Evolutionary conservation across 139 green algal genomes (phyloP), one percentile per base, ranked within the genome.

Genomic region (Tetraselmis striata): DNA sequence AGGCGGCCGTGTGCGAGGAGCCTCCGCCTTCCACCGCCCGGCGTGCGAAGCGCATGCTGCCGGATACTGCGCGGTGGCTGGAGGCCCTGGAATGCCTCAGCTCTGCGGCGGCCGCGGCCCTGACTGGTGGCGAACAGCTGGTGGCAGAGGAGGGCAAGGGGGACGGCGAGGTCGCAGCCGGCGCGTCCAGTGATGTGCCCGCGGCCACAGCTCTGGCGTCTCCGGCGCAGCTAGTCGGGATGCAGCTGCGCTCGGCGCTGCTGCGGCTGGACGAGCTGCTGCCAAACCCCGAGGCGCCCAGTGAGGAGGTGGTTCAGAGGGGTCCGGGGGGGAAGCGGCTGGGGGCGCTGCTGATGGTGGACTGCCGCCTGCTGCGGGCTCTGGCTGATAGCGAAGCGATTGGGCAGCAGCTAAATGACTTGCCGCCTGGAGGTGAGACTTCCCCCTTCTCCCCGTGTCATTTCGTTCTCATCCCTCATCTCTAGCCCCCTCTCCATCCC

Each of bases 231-330:
- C 1, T 23, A 22, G 30, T 80, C 1, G 77, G 31, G 2, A 75
- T 32, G 1, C 31, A 75, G 25, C 31, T 80, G 31, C 32, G 31
- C 30, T 28, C 31, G 0, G 31, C 31, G 77, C 31, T 80, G 77
- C 77, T 80, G 31, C 77, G 31, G 0, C 29, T 58, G 25, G 30
- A 80, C 25, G 29, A 31, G 22, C 77, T 80, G 31, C 77, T 80
- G 31, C 77, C 77, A 1, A 1, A 1, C 22, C 24, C 23, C 11
- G 76, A 23, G 24, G 30, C 29, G 45, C 45, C 45, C 5, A 5
- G n/a, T n/a, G n/a, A n/a, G n/a, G n/a, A n/a, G n/a, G n/a, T n/a
- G n/a, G n/a, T n/a, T n/a, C n/a, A n/a, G n/a, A n/a, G n/a, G n/a
- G n/a, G 45, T 67, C 45, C 45, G 45, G 11, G 45, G 45, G 45